phyloP scores from a whole-genome alignment of 164 flowering plant species.

The Chimonanthus praecox region DNA sequence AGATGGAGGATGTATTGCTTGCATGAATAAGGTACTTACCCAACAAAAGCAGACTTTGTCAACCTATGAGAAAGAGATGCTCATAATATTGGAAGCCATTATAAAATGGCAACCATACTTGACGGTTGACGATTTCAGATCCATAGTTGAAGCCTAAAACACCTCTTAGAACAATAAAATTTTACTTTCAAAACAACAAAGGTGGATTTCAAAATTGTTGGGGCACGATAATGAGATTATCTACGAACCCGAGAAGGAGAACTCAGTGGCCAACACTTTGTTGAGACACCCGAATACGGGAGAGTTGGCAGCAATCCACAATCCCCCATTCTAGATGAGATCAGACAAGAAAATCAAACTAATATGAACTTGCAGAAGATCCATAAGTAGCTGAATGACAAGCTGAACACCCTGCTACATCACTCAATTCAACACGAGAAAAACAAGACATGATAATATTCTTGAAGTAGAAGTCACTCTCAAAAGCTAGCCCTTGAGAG shows the following conservation, averaged over 20 bases:
- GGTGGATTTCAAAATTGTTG: background rate
- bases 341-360: no score
- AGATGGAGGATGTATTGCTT: background rate
- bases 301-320: no score
- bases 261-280: background rate
- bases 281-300: no score
- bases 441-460: no score
- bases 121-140: background rate
- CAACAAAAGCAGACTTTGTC: background rate
- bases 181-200: background rate
- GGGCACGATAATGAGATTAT: background rate
- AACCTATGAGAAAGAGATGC: slow-evolving; percentile 5
- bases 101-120: background rate
- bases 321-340: no score
- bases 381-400: no score
- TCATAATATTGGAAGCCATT: background rate
- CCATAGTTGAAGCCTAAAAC: background rate
- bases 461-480: no score
- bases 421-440: no score
- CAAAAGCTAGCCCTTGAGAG: no score
- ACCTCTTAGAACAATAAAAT: background rate
- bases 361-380: no score
- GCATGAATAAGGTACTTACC: background rate
- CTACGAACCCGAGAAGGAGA: background rate
- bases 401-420: no score